phyloP scores from a whole-genome alignment of 2,329 filamentous ascomycete genomes.

The Thermothelomyces thermophilus region DNA sequence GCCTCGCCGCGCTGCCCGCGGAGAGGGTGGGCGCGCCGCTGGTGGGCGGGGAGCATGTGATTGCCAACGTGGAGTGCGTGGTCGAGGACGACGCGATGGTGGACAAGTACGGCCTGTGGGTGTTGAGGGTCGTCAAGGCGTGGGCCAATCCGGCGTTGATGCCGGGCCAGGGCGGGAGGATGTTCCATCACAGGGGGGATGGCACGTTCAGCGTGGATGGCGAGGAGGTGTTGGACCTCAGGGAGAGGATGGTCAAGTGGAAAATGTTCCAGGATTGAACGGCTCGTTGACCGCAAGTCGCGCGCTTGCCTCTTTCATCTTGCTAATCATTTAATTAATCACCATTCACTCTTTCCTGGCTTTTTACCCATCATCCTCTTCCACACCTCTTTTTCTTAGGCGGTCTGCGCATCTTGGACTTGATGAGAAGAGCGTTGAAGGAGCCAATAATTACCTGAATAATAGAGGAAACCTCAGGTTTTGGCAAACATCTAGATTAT shows the following conservation, averaged over 20 bases:
- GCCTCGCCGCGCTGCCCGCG: background rate
- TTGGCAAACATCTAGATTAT: too few relatives aligned
- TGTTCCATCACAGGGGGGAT: constrained; percentile 1
- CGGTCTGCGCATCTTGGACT: too few relatives aligned
- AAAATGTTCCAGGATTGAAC: background rate
- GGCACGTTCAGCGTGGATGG: constrained; percentile 1
- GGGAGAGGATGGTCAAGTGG: constrained; percentile 3
- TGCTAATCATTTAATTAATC: too few relatives aligned
- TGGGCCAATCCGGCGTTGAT: background rate
- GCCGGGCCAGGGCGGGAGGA: background rate
- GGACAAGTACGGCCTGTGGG: background rate
- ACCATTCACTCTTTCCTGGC: too few relatives aligned
- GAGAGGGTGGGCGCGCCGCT: background rate
- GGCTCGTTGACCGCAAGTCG: too few relatives aligned
- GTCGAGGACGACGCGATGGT: background rate
- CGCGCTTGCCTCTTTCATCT: too few relatives aligned
- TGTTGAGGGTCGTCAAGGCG: background rate
- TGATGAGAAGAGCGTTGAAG: too few relatives aligned
- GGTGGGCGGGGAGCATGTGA: background rate
- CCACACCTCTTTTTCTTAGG: too few relatives aligned
- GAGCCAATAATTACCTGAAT: too few relatives aligned
- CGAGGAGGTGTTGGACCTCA: background rate
- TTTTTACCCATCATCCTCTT: too few relatives aligned
- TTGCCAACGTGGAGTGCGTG: background rate
- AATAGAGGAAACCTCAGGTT: too few relatives aligned